These are phyloP conservation scores for Starmerella davenportii DNA, from an alignment of 805 yeast species.

Conservation along the genomic window DNA sequence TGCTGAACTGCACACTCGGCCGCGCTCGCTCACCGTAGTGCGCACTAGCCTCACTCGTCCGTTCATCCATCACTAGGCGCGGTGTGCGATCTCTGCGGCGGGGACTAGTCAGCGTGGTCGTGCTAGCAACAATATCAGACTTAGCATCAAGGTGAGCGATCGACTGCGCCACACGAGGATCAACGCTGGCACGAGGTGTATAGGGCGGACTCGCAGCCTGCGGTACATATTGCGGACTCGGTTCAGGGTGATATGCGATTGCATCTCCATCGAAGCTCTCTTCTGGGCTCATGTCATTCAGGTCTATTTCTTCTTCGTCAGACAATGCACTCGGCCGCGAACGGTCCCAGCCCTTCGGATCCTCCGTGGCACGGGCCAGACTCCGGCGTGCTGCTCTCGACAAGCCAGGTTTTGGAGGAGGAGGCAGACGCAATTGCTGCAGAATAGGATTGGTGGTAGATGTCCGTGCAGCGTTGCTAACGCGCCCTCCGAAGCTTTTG, in stretches of 20 bases:
- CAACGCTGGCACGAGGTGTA: background rate
- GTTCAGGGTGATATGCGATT: too few relatives aligned
- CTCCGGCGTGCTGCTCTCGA: background rate
- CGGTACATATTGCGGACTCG: too few relatives aligned
- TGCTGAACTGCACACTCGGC: background rate
- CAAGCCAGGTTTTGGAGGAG: background rate
- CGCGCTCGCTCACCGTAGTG: background rate
- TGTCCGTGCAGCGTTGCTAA: constrained; percentile 8
- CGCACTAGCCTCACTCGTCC: background rate
- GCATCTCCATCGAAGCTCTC: too few relatives aligned
- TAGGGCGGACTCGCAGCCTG: too few relatives aligned
- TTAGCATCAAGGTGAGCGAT: background rate
- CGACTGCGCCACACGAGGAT: background rate
- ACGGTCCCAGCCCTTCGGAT: background rate
- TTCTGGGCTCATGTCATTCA: too few relatives aligned
- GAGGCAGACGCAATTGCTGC: background rate
- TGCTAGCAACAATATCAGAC: background rate
- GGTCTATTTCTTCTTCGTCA: too few relatives aligned
- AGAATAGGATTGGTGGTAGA: background rate
- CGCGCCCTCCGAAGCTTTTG: constrained; percentile 13
- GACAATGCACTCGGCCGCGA: too few relatives aligned
- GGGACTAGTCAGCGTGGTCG: background rate
- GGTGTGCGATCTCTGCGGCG: background rate
- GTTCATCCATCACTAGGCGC: background rate
- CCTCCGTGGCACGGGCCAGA: background rate